These are phyloP conservation scores for Aschersonia sp. DNA, from an alignment of 2,329 filamentous ascomycete genomes.

Conservation along the genomic window DNA sequence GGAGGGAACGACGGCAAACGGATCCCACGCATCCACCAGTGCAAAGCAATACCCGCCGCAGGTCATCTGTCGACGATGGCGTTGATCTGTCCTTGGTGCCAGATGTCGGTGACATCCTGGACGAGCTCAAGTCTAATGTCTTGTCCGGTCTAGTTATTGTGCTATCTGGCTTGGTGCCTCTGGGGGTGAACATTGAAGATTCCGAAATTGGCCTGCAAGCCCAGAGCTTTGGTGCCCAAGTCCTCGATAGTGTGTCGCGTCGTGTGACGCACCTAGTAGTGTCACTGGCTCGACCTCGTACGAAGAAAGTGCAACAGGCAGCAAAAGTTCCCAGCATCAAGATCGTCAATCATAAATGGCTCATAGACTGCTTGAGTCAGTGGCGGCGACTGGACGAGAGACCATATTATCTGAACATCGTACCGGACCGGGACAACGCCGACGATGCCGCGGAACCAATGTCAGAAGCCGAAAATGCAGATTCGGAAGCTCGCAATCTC, in stretches of 20 bases:
- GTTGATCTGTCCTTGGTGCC: conserved; percentile 46
- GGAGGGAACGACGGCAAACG: conserved; percentile 18
- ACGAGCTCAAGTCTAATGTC: conserved; percentile 61
- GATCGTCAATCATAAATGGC: conserved; percentile 86
- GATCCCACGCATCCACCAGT: conserved; percentile 19
- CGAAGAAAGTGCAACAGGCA: conserved; percentile 81
- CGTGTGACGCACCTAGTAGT: conserved; percentile 64
- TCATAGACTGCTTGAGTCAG: conserved; percentile 67
- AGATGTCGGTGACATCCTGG: conserved; percentile 76
- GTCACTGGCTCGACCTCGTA: conserved; percentile 56
- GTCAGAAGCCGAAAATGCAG: conserved; percentile 16
- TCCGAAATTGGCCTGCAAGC: conserved; percentile 84
- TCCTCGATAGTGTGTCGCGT: conserved; percentile 40
- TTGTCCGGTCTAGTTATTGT: conserved; percentile 66
- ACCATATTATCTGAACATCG: conserved; percentile 62
- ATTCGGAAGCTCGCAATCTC: conserved; percentile 25
- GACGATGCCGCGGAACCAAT: conserved; percentile 18
- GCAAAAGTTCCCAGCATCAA: conserved; percentile 66
- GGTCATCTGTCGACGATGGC: conserved; percentile 21
- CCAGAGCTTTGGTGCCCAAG: conserved; percentile 64
- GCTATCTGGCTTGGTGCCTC: conserved; percentile 77
- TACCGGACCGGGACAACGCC: conserved; percentile 39
- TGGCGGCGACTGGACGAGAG: conserved; percentile 72
- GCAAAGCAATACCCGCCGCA: conserved; percentile 15
- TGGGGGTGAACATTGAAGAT: conserved; percentile 62